Evolutionary conservation across 2,329 filamentous ascomycete genomes (phyloP).

Genomic region (Chrysoporthe puriensis): DNA sequence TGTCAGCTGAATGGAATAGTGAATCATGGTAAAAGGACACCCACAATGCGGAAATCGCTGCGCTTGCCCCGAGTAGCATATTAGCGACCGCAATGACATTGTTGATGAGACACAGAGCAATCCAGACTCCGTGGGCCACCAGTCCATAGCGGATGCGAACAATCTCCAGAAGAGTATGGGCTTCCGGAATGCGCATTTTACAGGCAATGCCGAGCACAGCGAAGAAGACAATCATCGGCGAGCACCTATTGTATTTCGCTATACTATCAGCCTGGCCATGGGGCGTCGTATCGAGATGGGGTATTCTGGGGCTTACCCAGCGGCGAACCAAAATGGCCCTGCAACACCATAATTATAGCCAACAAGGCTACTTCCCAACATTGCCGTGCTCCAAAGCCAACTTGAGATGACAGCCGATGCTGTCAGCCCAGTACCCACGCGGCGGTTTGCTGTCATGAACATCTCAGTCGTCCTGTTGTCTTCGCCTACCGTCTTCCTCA

Average conservation of each 20-base stretch:
- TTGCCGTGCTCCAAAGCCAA: conserved; percentile 58
- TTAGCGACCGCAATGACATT: conserved; percentile 58
- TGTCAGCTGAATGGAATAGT: neutral
- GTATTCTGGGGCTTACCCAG: conserved; percentile 35
- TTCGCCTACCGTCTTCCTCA: conserved; percentile 18
- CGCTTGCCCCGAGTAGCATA: conserved; percentile 53
- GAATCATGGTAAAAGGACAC: neutral
- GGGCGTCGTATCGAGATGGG: neutral
- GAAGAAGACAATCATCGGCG: conserved; percentile 60
- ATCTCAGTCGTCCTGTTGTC: conserved; percentile 25
- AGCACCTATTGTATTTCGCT: conserved; percentile 38
- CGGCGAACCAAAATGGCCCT: conserved; percentile 61
- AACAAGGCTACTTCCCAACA: conserved; percentile 53
- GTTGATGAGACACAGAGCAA: conserved; percentile 55
- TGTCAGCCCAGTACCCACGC: conserved; percentile 54
- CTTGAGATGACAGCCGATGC: conserved; percentile 58
- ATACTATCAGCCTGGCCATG: neutral
- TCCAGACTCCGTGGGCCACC: conserved; percentile 54
- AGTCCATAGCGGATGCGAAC: conserved; percentile 55
- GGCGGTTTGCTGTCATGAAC: conserved; percentile 47
- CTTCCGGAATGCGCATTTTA: conserved; percentile 56
- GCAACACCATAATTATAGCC: conserved; percentile 59
- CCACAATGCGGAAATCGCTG: conserved; percentile 43
- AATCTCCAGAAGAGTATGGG: conserved; percentile 58
- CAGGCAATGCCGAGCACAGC: conserved; percentile 54